Evolutionary conservation across 495 filamentous ascomycete genomes (phyloP), one percentile per base, ranked within the genome.

Genomic region (Daldinia decipiens): DNA sequence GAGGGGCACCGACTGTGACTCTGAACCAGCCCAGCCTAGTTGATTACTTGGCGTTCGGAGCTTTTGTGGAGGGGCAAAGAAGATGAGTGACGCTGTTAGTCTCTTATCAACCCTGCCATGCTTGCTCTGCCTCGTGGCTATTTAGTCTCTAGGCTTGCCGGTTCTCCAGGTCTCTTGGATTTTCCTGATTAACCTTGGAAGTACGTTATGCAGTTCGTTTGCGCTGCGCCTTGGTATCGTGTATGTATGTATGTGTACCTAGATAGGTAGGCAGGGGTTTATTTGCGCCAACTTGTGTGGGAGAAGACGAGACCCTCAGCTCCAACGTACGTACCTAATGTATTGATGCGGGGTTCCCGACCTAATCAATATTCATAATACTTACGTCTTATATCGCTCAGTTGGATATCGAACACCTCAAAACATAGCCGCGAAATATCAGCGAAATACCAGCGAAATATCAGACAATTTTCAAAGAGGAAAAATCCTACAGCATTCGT

Each of bases 1-100:
- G 69, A 72, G 69, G 64, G 64, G 69, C 69, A 64, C 69, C 69
- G 69, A 72, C 24, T 71, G 69, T 68, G 69, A 72, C 69, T 72
- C 69, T 72, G 52, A 21, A 36, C 31, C 57, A 58, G 68, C 51
- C 62, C 62, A 65, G 40, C 26, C 58, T 43, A 63, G 59, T 64
- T 64, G 19, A 34, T 53, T 61, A 72, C 70, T 72, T 72, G 70
- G 70, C 65, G 59, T 29, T 65, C 65, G 70, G 70, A 29, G 57
- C 65, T 66, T 73, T 72, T 68, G 65, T 65, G 65, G 70, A 73
- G 58, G 70, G 56, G 70, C 29, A 31, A 24, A 53, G 51, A 24
- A 31, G 53, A 38, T 34, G 45, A 62, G 59, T 72, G 59, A 58
- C 15, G 53, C 17, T 50, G 38, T 40, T 61, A 54, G 54, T 59